These are phyloP conservation scores for Lichtheimia corymbifera DNA, from an alignment of 371 early-diverging fungal species.

Conservation along the genomic window DNA sequence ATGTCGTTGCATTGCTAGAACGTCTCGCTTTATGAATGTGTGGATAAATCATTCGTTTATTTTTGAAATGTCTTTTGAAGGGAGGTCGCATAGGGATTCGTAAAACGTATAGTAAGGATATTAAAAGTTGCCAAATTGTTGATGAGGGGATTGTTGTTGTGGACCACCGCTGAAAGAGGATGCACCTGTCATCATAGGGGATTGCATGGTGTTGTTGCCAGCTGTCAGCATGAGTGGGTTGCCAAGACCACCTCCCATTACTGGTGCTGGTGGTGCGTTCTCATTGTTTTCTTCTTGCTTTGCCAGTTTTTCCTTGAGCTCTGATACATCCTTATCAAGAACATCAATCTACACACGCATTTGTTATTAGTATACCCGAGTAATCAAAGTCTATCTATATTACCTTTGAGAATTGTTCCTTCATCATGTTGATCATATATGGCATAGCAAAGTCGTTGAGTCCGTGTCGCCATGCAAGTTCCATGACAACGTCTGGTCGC, in stretches of 20 bases:
- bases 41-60: not conserved
- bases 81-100: not conserved
- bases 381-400: not conserved
- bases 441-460: slow-evolving; percentile 94
- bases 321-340: slow-evolving; percentile 25
- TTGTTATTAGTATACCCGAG: not conserved
- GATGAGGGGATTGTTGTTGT: not conserved
- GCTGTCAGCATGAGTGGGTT: slow-evolving; percentile 69
- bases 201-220: slow-evolving; percentile 41
- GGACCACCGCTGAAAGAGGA: slow-evolving; percentile 8
- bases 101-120: not conserved
- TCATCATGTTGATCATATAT: slow-evolving; percentile 87
- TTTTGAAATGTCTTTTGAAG: not conserved
- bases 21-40: not conserved
- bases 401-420: slow-evolving; percentile 81
- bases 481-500: slow-evolving; percentile 92
- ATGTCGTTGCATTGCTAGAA: slow-evolving; percentile 38
- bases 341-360: slow-evolving; percentile 16
- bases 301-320: slow-evolving; percentile 25
- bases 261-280: slow-evolving; percentile 32
- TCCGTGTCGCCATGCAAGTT: slow-evolving; percentile 89
- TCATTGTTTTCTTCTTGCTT: slow-evolving; percentile 29
- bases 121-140: slow-evolving; percentile 14
- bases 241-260: slow-evolving; percentile 56
- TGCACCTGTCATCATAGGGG: slow-evolving; percentile 35